Percentiles rank a stretch among this genome's conserved stretches.
phyloP scores from a whole-genome alignment of 106 monocot species.

The Iris macrosiphon region DNA sequence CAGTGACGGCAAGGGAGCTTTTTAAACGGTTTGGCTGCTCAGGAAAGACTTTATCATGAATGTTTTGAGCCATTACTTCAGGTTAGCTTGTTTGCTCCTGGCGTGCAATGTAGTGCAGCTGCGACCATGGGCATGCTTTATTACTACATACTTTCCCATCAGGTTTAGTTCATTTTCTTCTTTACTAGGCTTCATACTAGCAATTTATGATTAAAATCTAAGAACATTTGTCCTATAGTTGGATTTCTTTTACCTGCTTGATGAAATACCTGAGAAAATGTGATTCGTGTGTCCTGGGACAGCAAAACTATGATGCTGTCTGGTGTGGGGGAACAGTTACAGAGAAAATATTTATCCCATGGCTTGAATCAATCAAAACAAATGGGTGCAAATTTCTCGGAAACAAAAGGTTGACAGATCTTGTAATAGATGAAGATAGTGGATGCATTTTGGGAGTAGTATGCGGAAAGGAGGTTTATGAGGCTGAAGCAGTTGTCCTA shows the following conservation, averaged over 20 bases:
- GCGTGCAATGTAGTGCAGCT: conserved; percentile 72
- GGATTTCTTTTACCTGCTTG: background rate
- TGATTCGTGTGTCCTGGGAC: conserved; percentile 9
- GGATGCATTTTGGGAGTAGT: conserved; percentile 44
- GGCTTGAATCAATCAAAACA: conserved; percentile 32
- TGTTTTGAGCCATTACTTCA: conserved; percentile 55
- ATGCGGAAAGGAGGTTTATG: conserved; percentile 38
- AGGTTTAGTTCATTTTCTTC: conserved; percentile 26
- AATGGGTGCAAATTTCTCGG: conserved; percentile 46
- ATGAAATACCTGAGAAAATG: no score
- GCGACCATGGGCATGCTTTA: conserved; percentile 64
- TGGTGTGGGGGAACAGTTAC: conserved; percentile 61
- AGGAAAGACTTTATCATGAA: conserved; percentile 39
- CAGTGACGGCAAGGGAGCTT: conserved; percentile 80
- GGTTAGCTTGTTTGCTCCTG: conserved; percentile 57
- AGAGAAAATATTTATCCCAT: conserved; percentile 53
- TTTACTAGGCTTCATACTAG: no score
- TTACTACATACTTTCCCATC: conserved; percentile 58
- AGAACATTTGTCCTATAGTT: no score
- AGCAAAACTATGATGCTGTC: conserved; percentile 71
- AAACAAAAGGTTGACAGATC: conserved; percentile 30
- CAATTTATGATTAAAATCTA: background rate
- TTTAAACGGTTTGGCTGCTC: conserved; percentile 70
- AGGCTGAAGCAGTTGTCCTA: conserved; percentile 62
- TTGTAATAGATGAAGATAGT: conserved; percentile 33